These are phyloP conservation scores for Lichtheimia ramosa DNA, from an alignment of 371 early-diverging fungal species.

Conservation along the genomic window DNA sequence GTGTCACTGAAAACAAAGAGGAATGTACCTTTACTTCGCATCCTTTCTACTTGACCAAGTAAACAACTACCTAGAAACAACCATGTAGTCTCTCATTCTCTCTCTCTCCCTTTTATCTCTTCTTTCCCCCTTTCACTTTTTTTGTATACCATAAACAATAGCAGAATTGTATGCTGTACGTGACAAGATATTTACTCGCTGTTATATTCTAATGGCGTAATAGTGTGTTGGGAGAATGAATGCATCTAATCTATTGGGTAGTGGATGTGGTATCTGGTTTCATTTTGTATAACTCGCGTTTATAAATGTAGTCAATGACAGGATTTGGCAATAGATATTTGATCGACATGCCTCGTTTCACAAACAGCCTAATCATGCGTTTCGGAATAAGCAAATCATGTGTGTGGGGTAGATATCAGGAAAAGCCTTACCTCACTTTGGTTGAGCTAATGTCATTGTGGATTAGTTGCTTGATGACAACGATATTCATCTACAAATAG, in stretches of 20 bases:
- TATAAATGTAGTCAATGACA: slow-evolving; percentile 91
- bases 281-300: slow-evolving; percentile 65
- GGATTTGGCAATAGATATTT: slow-evolving; percentile 92
- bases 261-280: no score
- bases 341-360: slow-evolving; percentile 92
- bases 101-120: neutral
- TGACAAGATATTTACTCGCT: no score
- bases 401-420: no score
- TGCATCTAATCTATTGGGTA: no score
- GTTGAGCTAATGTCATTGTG: slow-evolving; percentile 96
- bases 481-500: slow-evolving; percentile 74
- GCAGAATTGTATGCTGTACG: no score
- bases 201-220: no score
- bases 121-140: slow-evolving; percentile 11
- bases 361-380: slow-evolving; percentile 71
- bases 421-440: slow-evolving; percentile 74
- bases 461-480: slow-evolving; percentile 92
- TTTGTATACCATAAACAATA: neutral
- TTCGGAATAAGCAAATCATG: no score
- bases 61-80: no score
- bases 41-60: slow-evolving; percentile 39
- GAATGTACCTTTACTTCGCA: slow-evolving; percentile 45
- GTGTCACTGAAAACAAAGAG: slow-evolving; percentile 43
- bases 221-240: no score
- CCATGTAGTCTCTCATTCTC: slow-evolving; percentile 4